Conservation (phyloP, 1,139 yeast species). For the Geotrichum klebahnii region DNA sequence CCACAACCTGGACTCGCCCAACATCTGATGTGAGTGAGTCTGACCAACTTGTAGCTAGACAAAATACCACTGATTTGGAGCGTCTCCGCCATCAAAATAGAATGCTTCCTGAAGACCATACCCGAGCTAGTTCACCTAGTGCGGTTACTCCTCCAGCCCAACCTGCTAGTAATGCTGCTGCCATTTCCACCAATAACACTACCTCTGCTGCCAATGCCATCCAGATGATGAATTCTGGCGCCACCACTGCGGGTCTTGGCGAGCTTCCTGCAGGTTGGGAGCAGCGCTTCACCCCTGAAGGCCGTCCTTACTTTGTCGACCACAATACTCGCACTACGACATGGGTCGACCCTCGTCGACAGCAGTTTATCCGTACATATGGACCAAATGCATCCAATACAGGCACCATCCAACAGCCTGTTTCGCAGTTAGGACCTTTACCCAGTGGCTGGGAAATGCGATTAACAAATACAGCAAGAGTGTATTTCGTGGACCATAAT, state of each 20-base stretch:
- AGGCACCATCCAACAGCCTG: conserved; percentile 59
- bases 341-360: conserved; percentile 99
- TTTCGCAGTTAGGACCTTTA: conserved; percentile 94
- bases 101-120: conserved; percentile 70
- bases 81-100: conserved; percentile 88
- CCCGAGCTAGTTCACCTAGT: conserved; percentile 37
- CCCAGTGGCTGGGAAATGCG: conserved; percentile 99
- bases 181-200: conserved; percentile 48
- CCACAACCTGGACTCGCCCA: conserved; percentile 98
- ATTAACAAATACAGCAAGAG: conserved; percentile 95
- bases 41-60: conserved; percentile 44
- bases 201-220: conserved; percentile 53
- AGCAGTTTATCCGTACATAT: conserved; percentile 92
- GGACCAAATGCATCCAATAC: conserved; percentile 41
- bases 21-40: conserved; percentile 47
- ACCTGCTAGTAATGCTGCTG: conserved; percentile 36
- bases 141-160: conserved; percentile 29
- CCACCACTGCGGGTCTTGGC: conserved; percentile 92
- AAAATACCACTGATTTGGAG: conserved; percentile 73
- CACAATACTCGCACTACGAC: conserved; percentile 98
- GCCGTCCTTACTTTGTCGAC: conserved; percentile 95
- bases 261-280: conserved; percentile 99
- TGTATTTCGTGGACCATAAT: conserved; percentile 96
- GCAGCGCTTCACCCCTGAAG: conserved; percentile 96
- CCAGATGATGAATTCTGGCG: conserved; percentile 59